A percentile compares a stretch with the other conserved stretches of the same genome.
These are phyloP conservation scores for Fusarium sp. DNA, from an alignment of 2,329 filamentous ascomycete genomes.

Conservation along the genomic window DNA sequence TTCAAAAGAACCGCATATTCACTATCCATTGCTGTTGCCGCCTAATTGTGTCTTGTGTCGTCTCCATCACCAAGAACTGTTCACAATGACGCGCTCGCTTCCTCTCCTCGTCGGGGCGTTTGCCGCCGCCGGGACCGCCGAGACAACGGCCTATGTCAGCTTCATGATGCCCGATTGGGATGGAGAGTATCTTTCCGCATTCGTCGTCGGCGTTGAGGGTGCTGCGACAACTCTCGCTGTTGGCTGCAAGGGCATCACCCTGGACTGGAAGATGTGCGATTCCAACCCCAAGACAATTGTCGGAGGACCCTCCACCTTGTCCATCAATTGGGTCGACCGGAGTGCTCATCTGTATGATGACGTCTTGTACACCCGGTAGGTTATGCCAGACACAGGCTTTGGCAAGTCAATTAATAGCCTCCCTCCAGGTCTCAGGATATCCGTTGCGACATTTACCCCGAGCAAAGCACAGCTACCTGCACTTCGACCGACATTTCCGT, in stretches of 20 bases:
- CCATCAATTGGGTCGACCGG: not conserved
- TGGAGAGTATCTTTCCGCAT: not conserved
- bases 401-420: not conserved
- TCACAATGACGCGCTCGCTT: not conserved
- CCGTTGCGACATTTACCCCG: not conserved
- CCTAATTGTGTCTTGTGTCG: not conserved
- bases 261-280: constrained; percentile 1
- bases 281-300: constrained; percentile 1
- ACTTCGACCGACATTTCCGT: not conserved
- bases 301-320: constrained; percentile 4
- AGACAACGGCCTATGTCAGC: not conserved
- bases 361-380: not conserved
- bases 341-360: not conserved
- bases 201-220: not conserved
- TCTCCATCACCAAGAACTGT: not conserved
- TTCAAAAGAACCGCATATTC: not conserved
- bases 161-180: constrained; percentile 8
- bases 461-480: not conserved
- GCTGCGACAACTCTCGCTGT: constrained; percentile 3
- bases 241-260: not conserved
- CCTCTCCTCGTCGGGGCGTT: not conserved
- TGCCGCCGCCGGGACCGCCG: not conserved
- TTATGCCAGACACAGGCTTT: not conserved
- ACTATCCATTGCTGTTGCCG: not conserved
- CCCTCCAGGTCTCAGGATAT: not conserved